Conservation (phyloP, 2,329 filamentous ascomycete species). For the Rhinocladiella mackenziei region DNA sequence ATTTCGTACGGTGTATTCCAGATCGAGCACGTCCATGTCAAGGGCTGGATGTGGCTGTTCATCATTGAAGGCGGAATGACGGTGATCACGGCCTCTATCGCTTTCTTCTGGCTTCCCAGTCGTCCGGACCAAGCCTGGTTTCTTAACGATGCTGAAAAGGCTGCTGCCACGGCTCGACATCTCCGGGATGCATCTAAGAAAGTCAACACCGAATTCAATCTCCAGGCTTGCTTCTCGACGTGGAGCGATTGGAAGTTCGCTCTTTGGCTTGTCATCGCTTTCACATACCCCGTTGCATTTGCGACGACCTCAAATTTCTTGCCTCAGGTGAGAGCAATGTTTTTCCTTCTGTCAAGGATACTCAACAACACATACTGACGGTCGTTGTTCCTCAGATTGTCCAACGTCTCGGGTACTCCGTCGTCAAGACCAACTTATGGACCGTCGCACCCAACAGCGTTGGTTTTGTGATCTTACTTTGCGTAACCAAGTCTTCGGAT, state of each 20-base stretch:
- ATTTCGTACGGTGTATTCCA: conserved; percentile 61
- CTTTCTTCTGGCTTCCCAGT: conserved; percentile 65
- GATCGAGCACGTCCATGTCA: conserved; percentile 47
- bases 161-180: conserved; percentile 68
- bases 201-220: conserved; percentile 54
- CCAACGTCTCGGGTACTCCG: conserved; percentile 48
- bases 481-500: conserved; percentile 70
- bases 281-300: too few relatives aligned
- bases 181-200: conserved; percentile 68
- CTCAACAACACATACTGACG: conserved; percentile 53
- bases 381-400: conserved; percentile 60
- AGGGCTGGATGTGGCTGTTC: conserved; percentile 52
- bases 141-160: conserved; percentile 61
- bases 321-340: conserved; percentile 51
- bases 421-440: conserved; percentile 71
- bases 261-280: too few relatives aligned
- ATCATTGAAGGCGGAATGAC: conserved; percentile 58
- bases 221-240: too few relatives aligned
- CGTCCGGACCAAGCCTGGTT: conserved; percentile 63
- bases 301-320: conserved; percentile 52
- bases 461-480: conserved; percentile 66
- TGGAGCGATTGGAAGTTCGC: too few relatives aligned
- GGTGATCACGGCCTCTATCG: conserved; percentile 59
- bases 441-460: conserved; percentile 76
- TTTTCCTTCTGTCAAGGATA: conserved; percentile 57